Conservation (phyloP, 2,329 filamentous ascomycete species). For the Penicillium sp. region DNA sequence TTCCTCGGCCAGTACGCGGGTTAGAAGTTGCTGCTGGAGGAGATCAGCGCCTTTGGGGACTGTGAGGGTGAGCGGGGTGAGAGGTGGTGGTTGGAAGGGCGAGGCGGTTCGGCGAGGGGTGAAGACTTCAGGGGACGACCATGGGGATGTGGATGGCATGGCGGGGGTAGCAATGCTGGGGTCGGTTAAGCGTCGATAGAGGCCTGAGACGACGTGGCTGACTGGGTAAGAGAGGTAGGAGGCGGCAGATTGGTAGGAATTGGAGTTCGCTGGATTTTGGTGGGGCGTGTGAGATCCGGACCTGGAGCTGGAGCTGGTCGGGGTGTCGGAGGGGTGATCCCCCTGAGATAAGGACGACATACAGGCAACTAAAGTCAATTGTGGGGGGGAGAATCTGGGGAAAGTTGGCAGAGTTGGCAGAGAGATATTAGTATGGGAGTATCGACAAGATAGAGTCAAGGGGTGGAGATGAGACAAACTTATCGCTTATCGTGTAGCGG, state of each 20-base stretch:
- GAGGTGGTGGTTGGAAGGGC: constrained; percentile 82
- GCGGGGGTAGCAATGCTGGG: constrained; percentile 24
- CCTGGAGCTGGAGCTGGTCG: constrained; percentile 19
- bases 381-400: background rate
- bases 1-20: constrained; percentile 77
- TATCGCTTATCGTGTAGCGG: constrained; percentile 23
- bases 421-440: too few relatives aligned
- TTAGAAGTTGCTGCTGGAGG: constrained; percentile 64
- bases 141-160: constrained; percentile 41
- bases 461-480: constrained; percentile 12
- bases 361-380: constrained; percentile 14
- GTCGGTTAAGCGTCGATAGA: constrained; percentile 65
- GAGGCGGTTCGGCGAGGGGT: constrained; percentile 62
- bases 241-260: constrained; percentile 37
- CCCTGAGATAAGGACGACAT: constrained; percentile 26
- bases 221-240: constrained; percentile 54
- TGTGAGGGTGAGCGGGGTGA: constrained; percentile 73
- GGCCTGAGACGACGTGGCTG: constrained; percentile 57
- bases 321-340: constrained; percentile 13
- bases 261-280: constrained; percentile 20
- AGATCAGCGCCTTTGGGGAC: constrained; percentile 53
- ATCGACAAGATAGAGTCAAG: background rate
- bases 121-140: constrained; percentile 38
- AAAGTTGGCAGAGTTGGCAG: background rate
- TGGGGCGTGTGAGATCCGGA: constrained; percentile 26